phyloP scores from a whole-genome alignment of 106 monocot species.

The Apostasia shenzhenica region DNA sequence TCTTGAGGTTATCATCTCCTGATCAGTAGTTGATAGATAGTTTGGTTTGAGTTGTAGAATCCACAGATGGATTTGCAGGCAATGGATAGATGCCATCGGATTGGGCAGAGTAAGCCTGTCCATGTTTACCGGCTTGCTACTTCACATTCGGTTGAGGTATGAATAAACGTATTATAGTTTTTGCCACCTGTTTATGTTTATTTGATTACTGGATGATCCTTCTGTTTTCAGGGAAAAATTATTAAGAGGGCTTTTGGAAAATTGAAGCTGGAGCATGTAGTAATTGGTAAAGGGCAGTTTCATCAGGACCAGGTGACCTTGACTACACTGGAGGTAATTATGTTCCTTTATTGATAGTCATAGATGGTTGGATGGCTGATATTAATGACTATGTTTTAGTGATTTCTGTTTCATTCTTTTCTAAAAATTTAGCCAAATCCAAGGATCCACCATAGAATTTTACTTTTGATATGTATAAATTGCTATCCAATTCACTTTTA shows the following conservation, averaged over 20 bases:
- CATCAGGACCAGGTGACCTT: constrained; percentile 62
- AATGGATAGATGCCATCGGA: constrained; percentile 98
- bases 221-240: constrained; percentile 53
- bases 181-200: not conserved
- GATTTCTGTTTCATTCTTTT: not conserved
- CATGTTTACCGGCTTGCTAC: constrained; percentile 91
- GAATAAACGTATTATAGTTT: not conserved
- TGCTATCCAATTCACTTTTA: no score
- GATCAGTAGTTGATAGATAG: not conserved
- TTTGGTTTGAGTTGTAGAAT: constrained; percentile 47
- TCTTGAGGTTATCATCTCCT: not conserved
- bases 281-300: constrained; percentile 92
- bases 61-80: constrained; percentile 99
- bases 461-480: no score
- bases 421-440: no score
- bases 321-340: constrained; percentile 58
- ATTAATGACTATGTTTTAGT: not conserved
- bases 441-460: no score
- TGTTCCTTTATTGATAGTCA: not conserved
- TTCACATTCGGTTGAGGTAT: constrained; percentile 88
- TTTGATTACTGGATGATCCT: not conserved
- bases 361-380: no score
- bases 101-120: constrained; percentile 85
- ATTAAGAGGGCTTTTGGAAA: constrained; percentile 87
- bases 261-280: constrained; percentile 89